These are phyloP conservation scores for Ensete ventricosum DNA, from an alignment of 176 grass and related monocot species.

Conservation along the genomic window DNA sequence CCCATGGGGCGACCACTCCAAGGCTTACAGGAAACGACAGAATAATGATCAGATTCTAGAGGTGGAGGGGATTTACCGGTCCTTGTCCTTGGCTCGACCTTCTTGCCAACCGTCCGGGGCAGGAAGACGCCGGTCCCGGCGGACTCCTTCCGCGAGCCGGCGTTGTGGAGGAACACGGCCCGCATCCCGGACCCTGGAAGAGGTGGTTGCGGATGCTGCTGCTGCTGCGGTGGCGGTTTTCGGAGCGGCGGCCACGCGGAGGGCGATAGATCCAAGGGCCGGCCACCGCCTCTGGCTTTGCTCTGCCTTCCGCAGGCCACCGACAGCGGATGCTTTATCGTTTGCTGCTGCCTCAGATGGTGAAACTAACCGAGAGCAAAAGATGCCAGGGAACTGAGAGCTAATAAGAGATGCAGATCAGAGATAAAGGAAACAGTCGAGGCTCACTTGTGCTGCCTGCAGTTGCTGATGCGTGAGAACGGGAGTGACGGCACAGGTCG, in stretches of 20 bases:
- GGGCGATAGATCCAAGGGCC: constrained; percentile 25
- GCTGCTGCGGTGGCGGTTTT: constrained; percentile 33
- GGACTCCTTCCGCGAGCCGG: constrained; percentile 51
- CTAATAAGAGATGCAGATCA: no score
- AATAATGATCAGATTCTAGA: not conserved
- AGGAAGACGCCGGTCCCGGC: constrained; percentile 84
- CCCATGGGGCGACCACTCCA: no score
- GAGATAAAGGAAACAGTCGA: no score
- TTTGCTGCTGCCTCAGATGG: constrained; percentile 20
- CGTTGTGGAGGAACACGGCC: constrained; percentile 49
- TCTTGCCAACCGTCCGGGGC: constrained; percentile 34
- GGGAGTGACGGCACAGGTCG: not conserved
- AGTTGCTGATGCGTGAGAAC: not conserved
- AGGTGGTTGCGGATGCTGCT: not conserved
- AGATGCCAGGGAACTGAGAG: no score
- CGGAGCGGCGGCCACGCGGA: constrained; percentile 47
- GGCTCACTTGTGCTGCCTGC: constrained; percentile 19
- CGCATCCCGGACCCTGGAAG: constrained; percentile 36
- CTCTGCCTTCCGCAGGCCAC: constrained; percentile 7
- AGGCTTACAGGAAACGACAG: no score
- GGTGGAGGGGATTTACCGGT: constrained; percentile 18
- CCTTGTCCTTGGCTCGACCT: constrained; percentile 39
- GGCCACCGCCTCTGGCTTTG: not conserved
- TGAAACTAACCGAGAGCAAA: constrained; percentile 10
- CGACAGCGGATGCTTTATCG: constrained; percentile 20